A percentile compares a stretch with the other conserved stretches of the same genome.
Evolutionary conservation across 441 rosid species (phyloP).

Genomic region (Populus hybrid): DNA sequence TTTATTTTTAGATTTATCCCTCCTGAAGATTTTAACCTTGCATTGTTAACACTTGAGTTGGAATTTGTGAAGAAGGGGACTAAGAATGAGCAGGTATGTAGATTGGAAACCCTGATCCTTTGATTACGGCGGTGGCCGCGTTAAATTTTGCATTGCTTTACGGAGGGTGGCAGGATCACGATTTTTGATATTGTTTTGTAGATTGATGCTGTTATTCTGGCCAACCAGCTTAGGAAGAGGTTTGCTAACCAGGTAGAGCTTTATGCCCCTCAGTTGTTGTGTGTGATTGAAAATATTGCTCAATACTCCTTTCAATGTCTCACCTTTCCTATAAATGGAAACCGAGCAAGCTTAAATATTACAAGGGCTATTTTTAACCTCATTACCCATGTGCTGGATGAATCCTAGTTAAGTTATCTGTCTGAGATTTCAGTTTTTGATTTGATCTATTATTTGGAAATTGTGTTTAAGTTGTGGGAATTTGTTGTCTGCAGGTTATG

Average conservation of each 20-base stretch:
- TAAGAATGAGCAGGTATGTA: conserved; percentile 69
- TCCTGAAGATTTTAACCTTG: conserved; percentile 71
- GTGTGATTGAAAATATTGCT: not conserved
- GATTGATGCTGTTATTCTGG: conserved; percentile 86
- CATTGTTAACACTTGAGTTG: conserved; percentile 70
- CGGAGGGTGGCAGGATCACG: conserved; percentile 5
- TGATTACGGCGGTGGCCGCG: not conserved
- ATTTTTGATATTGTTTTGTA: conserved; percentile 19
- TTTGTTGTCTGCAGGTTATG: conserved; percentile 63
- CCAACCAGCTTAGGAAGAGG: conserved; percentile 78
- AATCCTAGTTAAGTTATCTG: not conserved
- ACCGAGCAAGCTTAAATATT: not conserved
- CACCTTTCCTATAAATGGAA: not conserved
- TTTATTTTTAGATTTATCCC: conserved; percentile 55
- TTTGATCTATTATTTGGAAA: not conserved
- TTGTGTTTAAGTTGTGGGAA: not conserved
- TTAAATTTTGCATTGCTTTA: conserved; percentile 6
- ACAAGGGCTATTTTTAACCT: not conserved
- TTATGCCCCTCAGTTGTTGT: not conserved
- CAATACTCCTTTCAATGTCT: not conserved
- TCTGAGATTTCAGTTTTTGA: not conserved
- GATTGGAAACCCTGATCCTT: not conserved
- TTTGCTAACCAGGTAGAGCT: conserved; percentile 64
- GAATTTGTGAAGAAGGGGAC: conserved; percentile 93
- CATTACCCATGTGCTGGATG: not conserved